Evolutionary conservation across 768 basidiomycete genomes (phyloP).

Genomic region (Trametopsis cervina): DNA sequence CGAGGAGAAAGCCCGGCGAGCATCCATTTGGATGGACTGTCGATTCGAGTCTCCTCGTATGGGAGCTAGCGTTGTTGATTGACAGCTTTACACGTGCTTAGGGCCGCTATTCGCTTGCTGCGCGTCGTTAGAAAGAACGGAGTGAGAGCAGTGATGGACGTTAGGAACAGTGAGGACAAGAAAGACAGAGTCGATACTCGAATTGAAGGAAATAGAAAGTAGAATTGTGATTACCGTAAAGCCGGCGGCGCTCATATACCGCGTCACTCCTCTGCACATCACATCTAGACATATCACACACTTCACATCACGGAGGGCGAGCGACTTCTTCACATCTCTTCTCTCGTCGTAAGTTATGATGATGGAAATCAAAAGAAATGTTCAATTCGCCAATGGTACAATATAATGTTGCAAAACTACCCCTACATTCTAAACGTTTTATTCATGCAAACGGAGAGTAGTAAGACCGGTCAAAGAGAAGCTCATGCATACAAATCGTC

Average conservation of each 20-base stretch:
- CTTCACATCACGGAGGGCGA: too few species aligned
- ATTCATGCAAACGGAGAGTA: not conserved
- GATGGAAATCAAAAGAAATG: too few species aligned
- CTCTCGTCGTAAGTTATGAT: too few species aligned
- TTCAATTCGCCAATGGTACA: not conserved
- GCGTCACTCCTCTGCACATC: too few species aligned
- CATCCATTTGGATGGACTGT: constrained; percentile 30
- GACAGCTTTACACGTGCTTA: not conserved
- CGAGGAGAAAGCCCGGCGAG: constrained; percentile 24
- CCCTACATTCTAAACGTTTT: constrained; percentile 1
- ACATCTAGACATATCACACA: too few species aligned
- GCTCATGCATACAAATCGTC: constrained; percentile 84
- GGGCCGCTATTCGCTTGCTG: not conserved
- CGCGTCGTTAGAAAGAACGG: not conserved
- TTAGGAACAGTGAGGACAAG: not conserved
- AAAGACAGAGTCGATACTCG: too few species aligned
- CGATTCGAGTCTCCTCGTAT: constrained; percentile 4
- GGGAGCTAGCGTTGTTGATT: not conserved
- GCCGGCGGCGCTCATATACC: too few species aligned
- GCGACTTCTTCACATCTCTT: too few species aligned
- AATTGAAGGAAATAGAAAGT: too few species aligned
- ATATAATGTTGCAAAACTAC: not conserved
- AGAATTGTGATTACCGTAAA: too few species aligned
- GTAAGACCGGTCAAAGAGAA: not conserved
- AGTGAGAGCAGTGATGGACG: not conserved